A percentile compares a stretch with the other conserved stretches of the same genome.
Conservation (phyloP, 1,139 yeast genomes). For the Debaryomyces coudertii region DNA sequence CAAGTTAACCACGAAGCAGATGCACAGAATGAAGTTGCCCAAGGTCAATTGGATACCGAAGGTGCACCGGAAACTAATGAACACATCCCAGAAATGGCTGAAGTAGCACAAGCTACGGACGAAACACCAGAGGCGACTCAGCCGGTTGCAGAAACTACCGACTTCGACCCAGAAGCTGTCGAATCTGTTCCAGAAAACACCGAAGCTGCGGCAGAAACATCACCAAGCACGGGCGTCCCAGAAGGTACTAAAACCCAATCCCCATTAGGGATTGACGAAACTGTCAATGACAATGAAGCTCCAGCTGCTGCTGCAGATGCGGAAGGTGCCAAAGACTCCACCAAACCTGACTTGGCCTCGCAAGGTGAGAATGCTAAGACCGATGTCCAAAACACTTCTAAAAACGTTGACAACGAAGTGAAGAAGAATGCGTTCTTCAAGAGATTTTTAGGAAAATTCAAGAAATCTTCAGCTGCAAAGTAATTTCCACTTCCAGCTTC, state of each 20-base stretch:
- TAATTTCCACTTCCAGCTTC: constrained; percentile 10
- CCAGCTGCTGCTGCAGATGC: constrained; percentile 13
- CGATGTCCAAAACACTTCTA: constrained; percentile 31
- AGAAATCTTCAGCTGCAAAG: constrained; percentile 44
- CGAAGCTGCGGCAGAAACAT: background rate
- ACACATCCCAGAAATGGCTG: constrained; percentile 26
- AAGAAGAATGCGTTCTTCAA: constrained; percentile 56
- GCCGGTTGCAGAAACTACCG: constrained; percentile 9
- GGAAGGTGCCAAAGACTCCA: constrained; percentile 15
- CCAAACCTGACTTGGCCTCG: constrained; percentile 16
- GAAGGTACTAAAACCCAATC: constrained; percentile 5
- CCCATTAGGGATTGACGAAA: background rate
- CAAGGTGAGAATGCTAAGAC: constrained; percentile 33
- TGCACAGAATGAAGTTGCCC: background rate
- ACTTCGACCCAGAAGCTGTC: background rate
- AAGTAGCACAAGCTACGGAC: too few relatives aligned
- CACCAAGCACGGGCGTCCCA: background rate
- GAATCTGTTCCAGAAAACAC: background rate
- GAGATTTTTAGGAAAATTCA: constrained; percentile 51
- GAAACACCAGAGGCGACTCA: constrained; percentile 13
- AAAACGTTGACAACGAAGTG: constrained; percentile 36
- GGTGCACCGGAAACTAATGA: constrained; percentile 21
- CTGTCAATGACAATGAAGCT: constrained; percentile 3
- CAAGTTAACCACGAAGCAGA: constrained; percentile 13
- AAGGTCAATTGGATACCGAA: constrained; percentile 14